Evolutionary conservation across 805 yeast genomes (phyloP).

Genomic region (Pichia scutulata): DNA sequence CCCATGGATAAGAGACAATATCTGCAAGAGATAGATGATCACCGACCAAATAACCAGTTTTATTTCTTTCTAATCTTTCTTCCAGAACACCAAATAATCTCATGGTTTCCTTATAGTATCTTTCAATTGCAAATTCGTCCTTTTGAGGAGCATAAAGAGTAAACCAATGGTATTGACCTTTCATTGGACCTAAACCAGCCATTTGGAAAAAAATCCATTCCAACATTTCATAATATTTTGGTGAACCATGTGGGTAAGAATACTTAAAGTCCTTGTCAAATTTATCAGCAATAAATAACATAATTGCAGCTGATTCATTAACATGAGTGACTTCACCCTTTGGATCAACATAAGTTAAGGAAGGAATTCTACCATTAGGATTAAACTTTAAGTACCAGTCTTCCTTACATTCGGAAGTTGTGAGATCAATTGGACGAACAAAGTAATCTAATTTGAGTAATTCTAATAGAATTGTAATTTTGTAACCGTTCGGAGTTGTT

Average conservation of each 20-base stretch:
- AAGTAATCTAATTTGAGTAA: slow-evolving; percentile 36
- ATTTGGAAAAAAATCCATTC: slow-evolving; percentile 51
- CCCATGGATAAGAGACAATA: slow-evolving; percentile 43
- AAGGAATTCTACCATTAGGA: slow-evolving; percentile 60
- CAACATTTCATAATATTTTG: slow-evolving; percentile 42
- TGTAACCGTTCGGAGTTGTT: slow-evolving; percentile 41
- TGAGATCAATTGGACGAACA: slow-evolving; percentile 34
- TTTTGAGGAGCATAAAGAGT: slow-evolving; percentile 38
- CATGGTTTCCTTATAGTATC: slow-evolving; percentile 44
- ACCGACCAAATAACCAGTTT: slow-evolving; percentile 51
- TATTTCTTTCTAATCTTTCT: slow-evolving; percentile 38
- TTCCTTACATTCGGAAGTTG: slow-evolving; percentile 40
- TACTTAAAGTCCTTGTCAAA: slow-evolving; percentile 48
- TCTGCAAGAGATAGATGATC: slow-evolving; percentile 55
- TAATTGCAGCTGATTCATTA: slow-evolving; percentile 56
- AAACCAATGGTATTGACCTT: slow-evolving; percentile 54
- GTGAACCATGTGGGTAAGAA: slow-evolving; percentile 33
- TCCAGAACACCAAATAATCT: slow-evolving; percentile 51
- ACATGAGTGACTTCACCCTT: slow-evolving; percentile 39
- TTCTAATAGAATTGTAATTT: slow-evolving; percentile 35
- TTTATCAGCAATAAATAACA: slow-evolving; percentile 50
- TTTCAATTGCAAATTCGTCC: slow-evolving; percentile 44
- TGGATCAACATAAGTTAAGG: slow-evolving; percentile 33
- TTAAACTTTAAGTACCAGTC: slow-evolving; percentile 50
- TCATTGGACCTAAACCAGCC: slow-evolving; percentile 56